Percentiles rank a stretch among this genome's conserved stretches.
Conservation (phyloP, 2,329 filamentous ascomycete genomes). For the Acephala macrosclerotiorum region DNA sequence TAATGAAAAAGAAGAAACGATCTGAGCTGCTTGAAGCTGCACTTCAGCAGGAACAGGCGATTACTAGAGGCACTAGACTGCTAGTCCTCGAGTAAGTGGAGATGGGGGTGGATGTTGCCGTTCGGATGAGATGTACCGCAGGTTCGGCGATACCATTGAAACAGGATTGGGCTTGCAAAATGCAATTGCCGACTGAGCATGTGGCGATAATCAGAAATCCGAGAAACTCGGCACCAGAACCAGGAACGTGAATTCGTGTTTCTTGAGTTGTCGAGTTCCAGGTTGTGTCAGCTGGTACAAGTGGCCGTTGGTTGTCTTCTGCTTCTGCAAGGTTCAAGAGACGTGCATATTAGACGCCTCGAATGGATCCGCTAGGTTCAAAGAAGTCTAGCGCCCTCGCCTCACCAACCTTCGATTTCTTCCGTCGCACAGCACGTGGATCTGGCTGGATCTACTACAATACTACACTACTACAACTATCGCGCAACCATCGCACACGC, state of each 20-base stretch:
- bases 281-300: neutral
- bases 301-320: neutral
- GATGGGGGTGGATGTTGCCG: neutral
- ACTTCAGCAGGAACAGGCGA: neutral
- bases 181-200: conserved; percentile 8
- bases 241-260: neutral
- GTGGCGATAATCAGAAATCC: neutral
- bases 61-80: neutral
- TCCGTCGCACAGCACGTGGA: neutral
- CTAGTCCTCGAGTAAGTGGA: neutral
- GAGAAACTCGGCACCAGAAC: neutral
- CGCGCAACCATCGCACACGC: neutral
- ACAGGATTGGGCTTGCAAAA: neutral
- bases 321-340: neutral
- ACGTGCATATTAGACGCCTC: neutral
- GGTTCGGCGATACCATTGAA: conserved; percentile 11
- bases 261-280: neutral
- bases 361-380: neutral
- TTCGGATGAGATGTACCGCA: conserved; percentile 13
- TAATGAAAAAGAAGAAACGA: neutral
- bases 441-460: no score
- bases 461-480: neutral
- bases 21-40: neutral
- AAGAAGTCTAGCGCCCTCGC: neutral
- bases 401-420: neutral